Conservation (phyloP, 305 asterid genomes). For the Galium porrigens region DNA sequence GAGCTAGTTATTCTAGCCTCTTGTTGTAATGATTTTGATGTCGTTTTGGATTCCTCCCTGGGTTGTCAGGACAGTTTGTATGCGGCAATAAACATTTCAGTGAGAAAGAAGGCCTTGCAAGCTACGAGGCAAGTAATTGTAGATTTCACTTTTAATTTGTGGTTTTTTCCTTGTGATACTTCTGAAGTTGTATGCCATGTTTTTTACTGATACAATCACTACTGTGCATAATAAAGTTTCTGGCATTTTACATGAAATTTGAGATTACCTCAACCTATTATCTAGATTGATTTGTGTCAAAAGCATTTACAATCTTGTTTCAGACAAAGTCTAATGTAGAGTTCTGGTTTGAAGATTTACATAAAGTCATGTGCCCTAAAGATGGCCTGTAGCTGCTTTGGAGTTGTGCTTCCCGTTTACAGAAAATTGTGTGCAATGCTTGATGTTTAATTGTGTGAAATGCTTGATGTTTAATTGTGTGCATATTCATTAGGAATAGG, state of each 20-base stretch:
- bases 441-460: too few relatives aligned
- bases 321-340: background rate
- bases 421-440: too few relatives aligned
- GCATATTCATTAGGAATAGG: too few relatives aligned
- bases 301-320: background rate
- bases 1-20: background rate
- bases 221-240: background rate
- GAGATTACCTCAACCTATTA: background rate
- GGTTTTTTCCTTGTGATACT: background rate
- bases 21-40: conserved; percentile 5
- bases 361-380: background rate
- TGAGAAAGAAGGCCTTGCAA: conserved; percentile 49
- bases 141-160: conserved; percentile 15
- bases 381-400: background rate
- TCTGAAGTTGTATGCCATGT: background rate
- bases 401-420: too few relatives aligned
- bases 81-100: conserved; percentile 89
- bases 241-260: background rate
- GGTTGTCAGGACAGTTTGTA: conserved; percentile 72
- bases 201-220: background rate
- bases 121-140: conserved; percentile 70
- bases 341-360: background rate
- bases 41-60: conserved; percentile 15
- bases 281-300: background rate
- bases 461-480: too few relatives aligned